Evolutionary conservation across 2,329 filamentous ascomycete species (phyloP).

Genomic region (Decorospora gaudefroyi): DNA sequence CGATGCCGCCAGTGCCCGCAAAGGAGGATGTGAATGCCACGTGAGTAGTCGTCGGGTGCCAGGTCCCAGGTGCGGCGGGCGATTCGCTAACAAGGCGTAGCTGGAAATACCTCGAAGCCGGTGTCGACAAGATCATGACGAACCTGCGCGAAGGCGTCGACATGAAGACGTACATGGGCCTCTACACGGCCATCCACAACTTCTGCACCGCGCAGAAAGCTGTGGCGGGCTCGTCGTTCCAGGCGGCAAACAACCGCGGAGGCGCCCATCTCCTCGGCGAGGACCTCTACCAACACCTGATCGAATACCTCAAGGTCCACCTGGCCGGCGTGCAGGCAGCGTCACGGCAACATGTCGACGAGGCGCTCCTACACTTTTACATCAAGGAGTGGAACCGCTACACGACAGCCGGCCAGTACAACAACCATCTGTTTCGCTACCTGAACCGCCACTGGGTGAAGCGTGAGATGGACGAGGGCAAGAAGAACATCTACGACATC

Average conservation of each 20-base stretch:
- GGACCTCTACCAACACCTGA: constrained; percentile 91
- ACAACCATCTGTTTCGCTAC: constrained; percentile 95
- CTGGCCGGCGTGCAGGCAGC: constrained; percentile 70
- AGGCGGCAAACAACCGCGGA: constrained; percentile 67
- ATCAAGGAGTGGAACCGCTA: constrained; percentile 97
- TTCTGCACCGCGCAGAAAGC: constrained; percentile 99
- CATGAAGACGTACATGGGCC: constrained; percentile 95
- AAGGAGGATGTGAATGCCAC: constrained; percentile 65
- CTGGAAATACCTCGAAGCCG: constrained; percentile 86
- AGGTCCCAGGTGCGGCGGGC: no score
- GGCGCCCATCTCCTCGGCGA: constrained; percentile 94
- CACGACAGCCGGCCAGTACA: constrained; percentile 93
- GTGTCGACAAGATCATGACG: constrained; percentile 91
- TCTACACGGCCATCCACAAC: constrained; percentile 97
- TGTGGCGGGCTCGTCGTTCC: constrained; percentile 61
- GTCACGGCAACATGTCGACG: constrained; percentile 81
- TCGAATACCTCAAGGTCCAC: constrained; percentile 79
- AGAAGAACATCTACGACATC: constrained; percentile 97
- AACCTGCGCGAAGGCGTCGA: constrained; percentile 91
- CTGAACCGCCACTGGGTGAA: constrained; percentile 99
- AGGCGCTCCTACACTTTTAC: constrained; percentile 88
- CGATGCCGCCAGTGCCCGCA: constrained; percentile 54
- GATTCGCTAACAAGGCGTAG: constrained; percentile 53
- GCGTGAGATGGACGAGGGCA: constrained; percentile 96
- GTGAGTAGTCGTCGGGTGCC: no score